Evolutionary conservation across 306 rosid genomes (phyloP), one percentile per base, ranked within the genome.

Genomic region (Canavalia ensiformis): DNA sequence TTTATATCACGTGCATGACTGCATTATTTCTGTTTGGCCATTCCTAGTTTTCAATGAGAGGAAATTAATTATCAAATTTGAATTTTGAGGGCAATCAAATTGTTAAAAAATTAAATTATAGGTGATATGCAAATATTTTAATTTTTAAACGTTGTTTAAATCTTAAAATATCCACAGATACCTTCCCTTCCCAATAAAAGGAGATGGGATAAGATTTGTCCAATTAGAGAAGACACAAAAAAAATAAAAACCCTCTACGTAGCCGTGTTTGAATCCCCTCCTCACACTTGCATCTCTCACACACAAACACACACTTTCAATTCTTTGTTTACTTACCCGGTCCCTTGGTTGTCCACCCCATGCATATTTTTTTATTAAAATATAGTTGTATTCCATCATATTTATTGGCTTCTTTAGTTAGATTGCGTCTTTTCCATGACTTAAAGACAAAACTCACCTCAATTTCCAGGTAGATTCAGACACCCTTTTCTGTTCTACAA

Each of bases 381-480:
- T 41, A 55, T 81, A 1, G 37, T 80, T 83, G 42, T 72, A 57
- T 62, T 75, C 33, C 25, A 65, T 80, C 46, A 62, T 34, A 67
- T 63, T 63, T 68, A 69, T 79, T 75, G 75, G 41, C 68, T 81
- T 58, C 45, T 82, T 63, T 78, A 83, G 45, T 68, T 81, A 83
- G 89, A 88, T 76, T 55, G 62, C 87, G 94, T 88, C 88, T 82
- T 86, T 88, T 88, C 86, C 85, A 49, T 69, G 83, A 77, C 77
- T 79, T 84, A 55, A 79, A 85, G 94, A 90, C 97, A 88, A 90
- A 94, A 75, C 79, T 87, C 97, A 92, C 90, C 97, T 88, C 97
- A 81, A 90, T 88, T 90, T 92, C 95, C 95, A 92, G 97, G 94
- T 90, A 88, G 97, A 94, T 94, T 89, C 95, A 89, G 89, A 76